A percentile compares a stretch with the other conserved stretches of the same genome.
phyloP scores from a whole-genome alignment of 1,284 basidiomycete genomes.

The Singerocomus rubriflavus region DNA sequence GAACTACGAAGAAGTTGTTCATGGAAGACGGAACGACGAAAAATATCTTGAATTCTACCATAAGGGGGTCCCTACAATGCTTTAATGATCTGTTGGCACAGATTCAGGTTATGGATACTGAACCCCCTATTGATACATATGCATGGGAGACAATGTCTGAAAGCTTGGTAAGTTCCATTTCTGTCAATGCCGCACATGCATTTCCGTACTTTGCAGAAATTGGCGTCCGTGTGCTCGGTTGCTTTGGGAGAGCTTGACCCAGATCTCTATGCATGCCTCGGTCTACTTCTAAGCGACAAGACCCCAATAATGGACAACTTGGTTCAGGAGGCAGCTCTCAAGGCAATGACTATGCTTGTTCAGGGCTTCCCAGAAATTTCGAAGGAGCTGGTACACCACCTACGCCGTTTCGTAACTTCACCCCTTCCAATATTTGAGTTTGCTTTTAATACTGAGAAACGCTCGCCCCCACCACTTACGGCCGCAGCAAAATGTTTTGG shows the following conservation, averaged over 20 bases:
- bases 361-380: conserved; percentile 85
- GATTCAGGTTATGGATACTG: conserved; percentile 75
- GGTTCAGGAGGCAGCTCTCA: conserved; percentile 83
- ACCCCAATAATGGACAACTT: conserved; percentile 79
- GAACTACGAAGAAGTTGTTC: conserved; percentile 40
- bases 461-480: conserved; percentile 72
- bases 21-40: conserved; percentile 38
- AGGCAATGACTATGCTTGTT: conserved; percentile 76
- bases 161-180: conserved; percentile 51
- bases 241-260: conserved; percentile 69
- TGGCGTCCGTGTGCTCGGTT: conserved; percentile 81
- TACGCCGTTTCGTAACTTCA: conserved; percentile 86
- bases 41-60: conserved; percentile 45
- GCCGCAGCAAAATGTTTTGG: conserved; percentile 90
- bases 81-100: conserved; percentile 72
- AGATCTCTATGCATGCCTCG: conserved; percentile 68
- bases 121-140: conserved; percentile 78
- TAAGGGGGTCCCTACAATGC: conserved; percentile 63
- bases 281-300: conserved; percentile 76
- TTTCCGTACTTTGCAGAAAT: conserved; percentile 58
- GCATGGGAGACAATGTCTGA: conserved; percentile 87
- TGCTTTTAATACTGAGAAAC: conserved; percentile 71
- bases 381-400: conserved; percentile 70
- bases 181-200: neutral
- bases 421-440: conserved; percentile 88